Percentiles rank a stretch among this genome's conserved stretches.
These are phyloP conservation scores for Lunasporangiospora selenospora DNA, from an alignment of 192 early-diverging fungal genomes.

Conservation along the genomic window DNA sequence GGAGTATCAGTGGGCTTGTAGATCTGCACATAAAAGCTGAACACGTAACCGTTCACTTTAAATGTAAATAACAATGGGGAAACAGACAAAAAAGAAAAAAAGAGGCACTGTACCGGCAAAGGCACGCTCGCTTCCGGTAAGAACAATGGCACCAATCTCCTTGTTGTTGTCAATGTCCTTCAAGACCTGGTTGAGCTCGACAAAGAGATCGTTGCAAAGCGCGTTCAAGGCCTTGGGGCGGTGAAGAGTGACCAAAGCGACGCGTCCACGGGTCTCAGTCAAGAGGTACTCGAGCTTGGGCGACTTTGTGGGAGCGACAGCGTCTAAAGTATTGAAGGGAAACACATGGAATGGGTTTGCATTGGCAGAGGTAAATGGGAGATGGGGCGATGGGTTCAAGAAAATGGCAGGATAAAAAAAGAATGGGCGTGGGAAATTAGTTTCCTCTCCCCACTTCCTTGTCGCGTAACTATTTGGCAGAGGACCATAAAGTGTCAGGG, in stretches of 20 bases:
- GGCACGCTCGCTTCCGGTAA: conserved; percentile 95
- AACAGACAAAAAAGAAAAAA: too few species aligned
- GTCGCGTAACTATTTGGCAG: background rate
- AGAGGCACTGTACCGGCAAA: conserved; percentile 93
- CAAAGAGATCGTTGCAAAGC: conserved; percentile 90
- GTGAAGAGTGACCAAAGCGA: conserved; percentile 90
- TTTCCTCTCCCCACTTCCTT: background rate
- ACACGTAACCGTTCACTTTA: too few species aligned
- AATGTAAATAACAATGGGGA: too few species aligned
- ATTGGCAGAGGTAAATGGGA: background rate
- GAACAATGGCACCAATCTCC: conserved; percentile 86
- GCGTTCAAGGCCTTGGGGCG: conserved; percentile 98
- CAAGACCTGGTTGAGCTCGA: conserved; percentile 91
- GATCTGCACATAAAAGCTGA: conserved; percentile 21
- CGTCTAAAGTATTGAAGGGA: conserved; percentile 11
- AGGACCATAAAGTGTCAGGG: background rate
- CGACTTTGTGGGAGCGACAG: conserved; percentile 29
- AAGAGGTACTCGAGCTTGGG: conserved; percentile 56
- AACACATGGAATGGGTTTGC: background rate
- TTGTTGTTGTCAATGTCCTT: conserved; percentile 77
- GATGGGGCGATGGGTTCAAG: background rate
- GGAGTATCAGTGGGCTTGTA: background rate
- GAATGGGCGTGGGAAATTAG: conserved; percentile 32
- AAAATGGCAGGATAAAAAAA: background rate
- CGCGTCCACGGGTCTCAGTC: conserved; percentile 76